Evolutionary conservation across 257 asterid genomes (phyloP).

Genomic region (Solanum chaucha): DNA sequence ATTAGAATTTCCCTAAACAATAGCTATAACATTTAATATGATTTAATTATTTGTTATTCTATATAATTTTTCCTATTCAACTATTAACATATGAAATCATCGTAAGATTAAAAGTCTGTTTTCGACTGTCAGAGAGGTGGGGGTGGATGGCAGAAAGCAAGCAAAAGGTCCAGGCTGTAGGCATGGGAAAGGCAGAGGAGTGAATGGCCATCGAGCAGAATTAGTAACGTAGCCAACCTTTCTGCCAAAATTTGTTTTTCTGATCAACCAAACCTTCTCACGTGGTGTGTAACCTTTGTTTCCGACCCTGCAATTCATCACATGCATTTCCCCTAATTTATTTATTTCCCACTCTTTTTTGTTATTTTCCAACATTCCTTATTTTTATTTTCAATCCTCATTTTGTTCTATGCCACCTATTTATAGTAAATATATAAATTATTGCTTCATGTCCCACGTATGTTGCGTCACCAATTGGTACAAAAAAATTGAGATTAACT

Average conservation of each 20-base stretch:
- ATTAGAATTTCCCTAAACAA: too few relatives aligned
- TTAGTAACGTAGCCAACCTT: not conserved
- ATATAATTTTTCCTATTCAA: too few relatives aligned
- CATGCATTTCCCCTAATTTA: not conserved
- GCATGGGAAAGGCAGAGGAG: slow-evolving; percentile 7
- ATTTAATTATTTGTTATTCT: too few relatives aligned
- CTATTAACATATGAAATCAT: not conserved
- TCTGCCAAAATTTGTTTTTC: not conserved
- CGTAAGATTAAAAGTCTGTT: not conserved
- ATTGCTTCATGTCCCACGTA: not conserved
- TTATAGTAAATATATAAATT: not conserved
- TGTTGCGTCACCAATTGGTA: not conserved
- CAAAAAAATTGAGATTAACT: not conserved
- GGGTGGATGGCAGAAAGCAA: not conserved
- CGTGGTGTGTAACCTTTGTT: slow-evolving; percentile 4
- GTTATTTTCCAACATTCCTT: not conserved
- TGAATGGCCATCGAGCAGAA: not conserved
- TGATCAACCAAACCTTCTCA: not conserved
- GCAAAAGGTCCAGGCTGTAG: slow-evolving; percentile 13
- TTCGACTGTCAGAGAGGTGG: not conserved
- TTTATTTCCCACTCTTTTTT: not conserved
- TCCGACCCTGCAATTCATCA: slow-evolving; percentile 5
- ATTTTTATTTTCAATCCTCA: not conserved
- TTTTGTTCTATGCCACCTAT: not conserved
- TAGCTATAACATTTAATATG: too few relatives aligned